phyloP scores from a whole-genome alignment of 2,329 filamentous ascomycete genomes.

The Rutstroemia sp. region DNA sequence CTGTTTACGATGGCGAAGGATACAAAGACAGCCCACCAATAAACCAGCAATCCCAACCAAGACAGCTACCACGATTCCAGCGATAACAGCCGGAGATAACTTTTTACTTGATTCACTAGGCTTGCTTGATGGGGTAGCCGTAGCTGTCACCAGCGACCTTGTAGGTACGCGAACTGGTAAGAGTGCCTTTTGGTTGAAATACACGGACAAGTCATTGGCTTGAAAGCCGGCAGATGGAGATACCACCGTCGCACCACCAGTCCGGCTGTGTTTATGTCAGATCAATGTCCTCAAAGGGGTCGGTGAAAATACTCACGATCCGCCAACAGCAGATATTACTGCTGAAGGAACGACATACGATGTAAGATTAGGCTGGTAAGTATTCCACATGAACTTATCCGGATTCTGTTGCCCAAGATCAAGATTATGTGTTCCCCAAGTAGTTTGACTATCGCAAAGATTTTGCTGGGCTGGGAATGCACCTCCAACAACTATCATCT shows the following conservation, averaged over 20 bases:
- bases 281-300: background rate
- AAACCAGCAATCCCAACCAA: background rate
- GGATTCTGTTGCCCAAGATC: conserved; percentile 45
- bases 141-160: conserved; percentile 26
- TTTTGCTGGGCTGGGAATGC: conserved; percentile 41
- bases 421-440: conserved; percentile 49
- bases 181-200: conserved; percentile 44
- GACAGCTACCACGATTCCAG: conserved; percentile 37
- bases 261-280: conserved; percentile 25
- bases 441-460: conserved; percentile 44
- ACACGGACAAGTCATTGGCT: conserved; percentile 42
- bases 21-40: conserved; percentile 23
- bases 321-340: conserved; percentile 44
- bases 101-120: conserved; percentile 1
- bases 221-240: conserved; percentile 43
- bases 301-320: conserved; percentile 25
- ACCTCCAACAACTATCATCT: conserved; percentile 59
- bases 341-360: conserved; percentile 47
- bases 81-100: conserved; percentile 35
- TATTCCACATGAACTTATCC: conserved; percentile 41
- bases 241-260: conserved; percentile 46
- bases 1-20: conserved; percentile 25
- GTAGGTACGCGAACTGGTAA: conserved; percentile 43
- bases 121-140: conserved; percentile 22
- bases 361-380: conserved; percentile 42